phyloP scores from a whole-genome alignment of 2,329 filamentous ascomycete genomes.

The Parafenestella ontariensis region DNA sequence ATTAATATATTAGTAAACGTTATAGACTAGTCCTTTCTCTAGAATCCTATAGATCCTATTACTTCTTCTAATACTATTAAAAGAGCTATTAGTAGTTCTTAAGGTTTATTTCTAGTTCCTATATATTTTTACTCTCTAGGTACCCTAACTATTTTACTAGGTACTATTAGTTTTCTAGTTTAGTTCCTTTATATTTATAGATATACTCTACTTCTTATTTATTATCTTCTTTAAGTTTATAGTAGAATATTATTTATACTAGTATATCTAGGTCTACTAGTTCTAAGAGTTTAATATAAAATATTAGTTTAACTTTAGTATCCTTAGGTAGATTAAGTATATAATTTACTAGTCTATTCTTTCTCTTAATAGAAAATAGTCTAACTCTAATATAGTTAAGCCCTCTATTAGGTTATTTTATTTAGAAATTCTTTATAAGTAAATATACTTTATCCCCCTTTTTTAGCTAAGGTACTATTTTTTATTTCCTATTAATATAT shows the following conservation, averaged over 20 bases:
- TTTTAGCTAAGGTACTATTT: slow-evolving; percentile 16
- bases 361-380: slow-evolving; percentile 7
- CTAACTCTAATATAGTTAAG: slow-evolving; percentile 5
- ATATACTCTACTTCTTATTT: background rate
- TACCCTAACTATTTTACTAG: background rate
- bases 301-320: background rate
- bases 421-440: slow-evolving; percentile 8
- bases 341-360: slow-evolving; percentile 3
- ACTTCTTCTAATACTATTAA: background rate
- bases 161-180: background rate
- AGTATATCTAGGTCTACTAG: background rate
- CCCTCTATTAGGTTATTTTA: slow-evolving; percentile 7
- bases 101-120: background rate
- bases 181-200: background rate
- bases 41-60: background rate
- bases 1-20: background rate
- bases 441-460: slow-evolving; percentile 13
- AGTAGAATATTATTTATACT: slow-evolving; percentile 6
- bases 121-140: background rate
- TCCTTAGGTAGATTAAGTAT: slow-evolving; percentile 1
- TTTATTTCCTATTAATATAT: slow-evolving; percentile 18
- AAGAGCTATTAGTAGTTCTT: background rate
- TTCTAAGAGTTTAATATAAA: slow-evolving; percentile 9
- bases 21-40: background rate
- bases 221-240: background rate